Percentiles rank a stretch among this genome's conserved stretches.
These are phyloP conservation scores for Alternaria sp. DNA, from an alignment of 2,329 filamentous ascomycete species.

Conservation along the genomic window DNA sequence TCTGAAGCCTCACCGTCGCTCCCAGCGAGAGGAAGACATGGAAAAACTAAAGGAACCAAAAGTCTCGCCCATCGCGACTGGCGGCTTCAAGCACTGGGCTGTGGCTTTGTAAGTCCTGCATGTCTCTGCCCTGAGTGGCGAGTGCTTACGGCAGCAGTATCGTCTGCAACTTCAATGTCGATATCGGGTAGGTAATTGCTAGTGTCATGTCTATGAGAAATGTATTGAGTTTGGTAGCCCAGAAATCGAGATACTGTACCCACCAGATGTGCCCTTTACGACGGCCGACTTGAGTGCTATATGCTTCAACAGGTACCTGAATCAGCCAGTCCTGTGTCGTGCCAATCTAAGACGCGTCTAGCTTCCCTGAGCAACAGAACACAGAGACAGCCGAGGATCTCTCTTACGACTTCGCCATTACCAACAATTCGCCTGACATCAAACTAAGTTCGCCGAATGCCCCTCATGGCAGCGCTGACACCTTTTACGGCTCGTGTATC, in stretches of 20 bases:
- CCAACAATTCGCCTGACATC: slow-evolving; percentile 65
- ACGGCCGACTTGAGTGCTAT: slow-evolving; percentile 51
- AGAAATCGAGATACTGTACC: slow-evolving; percentile 54
- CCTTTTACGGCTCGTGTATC: slow-evolving; percentile 49
- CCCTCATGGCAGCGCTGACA: slow-evolving; percentile 50
- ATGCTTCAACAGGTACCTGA: slow-evolving; percentile 52
- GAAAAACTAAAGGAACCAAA: slow-evolving; percentile 22
- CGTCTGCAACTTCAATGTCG: slow-evolving; percentile 56
- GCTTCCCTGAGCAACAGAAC: slow-evolving; percentile 55
- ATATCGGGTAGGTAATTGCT: slow-evolving; percentile 46
- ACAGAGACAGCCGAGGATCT: slow-evolving; percentile 51
- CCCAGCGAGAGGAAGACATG: slow-evolving; percentile 36
- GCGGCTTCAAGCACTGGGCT: slow-evolving; percentile 51
- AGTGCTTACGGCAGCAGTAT: slow-evolving; percentile 39
- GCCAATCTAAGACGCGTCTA: slow-evolving; percentile 25
- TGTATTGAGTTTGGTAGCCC: slow-evolving; percentile 40
- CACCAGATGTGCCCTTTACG: slow-evolving; percentile 49
- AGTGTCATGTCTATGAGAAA: neutral
- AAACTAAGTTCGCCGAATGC: slow-evolving; percentile 51
- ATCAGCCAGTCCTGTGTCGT: neutral
- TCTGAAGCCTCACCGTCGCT: slow-evolving; percentile 33
- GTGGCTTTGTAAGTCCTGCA: slow-evolving; percentile 49
- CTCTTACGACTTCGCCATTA: slow-evolving; percentile 52
- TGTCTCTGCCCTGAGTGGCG: neutral
- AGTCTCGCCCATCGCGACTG: slow-evolving; percentile 16